These are phyloP conservation scores for Salvia splendens DNA, from an alignment of 257 asterid genomes.

Conservation along the genomic window DNA sequence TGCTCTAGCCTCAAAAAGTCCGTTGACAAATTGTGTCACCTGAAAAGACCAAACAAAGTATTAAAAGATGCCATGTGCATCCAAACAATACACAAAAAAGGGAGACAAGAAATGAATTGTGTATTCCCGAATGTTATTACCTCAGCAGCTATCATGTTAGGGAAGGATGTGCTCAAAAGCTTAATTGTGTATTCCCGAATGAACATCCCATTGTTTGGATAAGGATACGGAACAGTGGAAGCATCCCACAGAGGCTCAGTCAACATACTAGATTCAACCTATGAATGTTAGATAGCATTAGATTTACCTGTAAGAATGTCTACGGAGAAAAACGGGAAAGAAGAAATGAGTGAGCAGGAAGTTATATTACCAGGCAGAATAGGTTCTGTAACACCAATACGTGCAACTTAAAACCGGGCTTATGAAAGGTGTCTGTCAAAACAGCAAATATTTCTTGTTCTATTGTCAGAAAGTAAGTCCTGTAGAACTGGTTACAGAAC, in stretches of 20 bases:
- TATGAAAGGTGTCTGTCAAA: constrained; percentile 89
- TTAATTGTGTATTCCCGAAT: constrained; percentile 87
- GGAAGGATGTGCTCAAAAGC: constrained; percentile 87
- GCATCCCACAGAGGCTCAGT: constrained; percentile 94
- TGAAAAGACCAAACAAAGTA: constrained; percentile 33
- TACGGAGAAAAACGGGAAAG: background rate
- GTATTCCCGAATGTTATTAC: constrained; percentile 34
- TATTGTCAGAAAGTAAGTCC: constrained; percentile 74
- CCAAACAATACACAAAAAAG: background rate
- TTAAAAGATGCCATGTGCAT: background rate
- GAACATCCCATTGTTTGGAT: constrained; percentile 70
- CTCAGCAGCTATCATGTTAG: constrained; percentile 92
- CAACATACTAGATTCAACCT: constrained; percentile 75
- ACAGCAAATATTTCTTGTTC: constrained; percentile 98
- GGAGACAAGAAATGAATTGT: too few species aligned
- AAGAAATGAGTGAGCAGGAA: background rate
- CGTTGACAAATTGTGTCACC: constrained; percentile 90
- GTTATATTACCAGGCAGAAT: constrained; percentile 70
- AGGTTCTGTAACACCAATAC: constrained; percentile 83
- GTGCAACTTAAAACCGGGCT: constrained; percentile 96
- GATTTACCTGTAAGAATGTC: constrained; percentile 19
- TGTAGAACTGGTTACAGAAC: constrained; percentile 83
- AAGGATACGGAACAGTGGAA: constrained; percentile 63
- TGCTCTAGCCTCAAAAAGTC: constrained; percentile 70
- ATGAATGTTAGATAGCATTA: constrained; percentile 27